Percentiles rank a stretch among this genome's conserved stretches.
Conservation (phyloP, 2,329 filamentous ascomycete species). For the Diplodia corticola region DNA sequence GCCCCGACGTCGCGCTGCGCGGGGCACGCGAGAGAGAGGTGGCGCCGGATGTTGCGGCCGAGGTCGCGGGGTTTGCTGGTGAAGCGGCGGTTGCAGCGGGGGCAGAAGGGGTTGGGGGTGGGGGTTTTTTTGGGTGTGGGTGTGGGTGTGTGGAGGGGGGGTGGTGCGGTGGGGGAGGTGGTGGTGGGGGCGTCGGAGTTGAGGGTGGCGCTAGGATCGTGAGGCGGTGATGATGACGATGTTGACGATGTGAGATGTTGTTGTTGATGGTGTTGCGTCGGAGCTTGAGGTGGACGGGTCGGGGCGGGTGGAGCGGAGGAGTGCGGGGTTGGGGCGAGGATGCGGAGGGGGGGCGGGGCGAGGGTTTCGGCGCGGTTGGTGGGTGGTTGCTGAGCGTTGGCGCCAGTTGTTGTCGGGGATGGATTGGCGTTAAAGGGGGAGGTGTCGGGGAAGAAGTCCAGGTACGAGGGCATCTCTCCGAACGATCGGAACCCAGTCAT, state of each 20-base stretch:
- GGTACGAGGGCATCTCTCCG: background rate
- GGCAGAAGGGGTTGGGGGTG: background rate
- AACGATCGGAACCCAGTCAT: background rate
- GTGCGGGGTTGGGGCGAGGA: background rate
- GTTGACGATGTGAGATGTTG: no score
- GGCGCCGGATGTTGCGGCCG: background rate
- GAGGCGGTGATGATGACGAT: no score
- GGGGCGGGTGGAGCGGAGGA: background rate
- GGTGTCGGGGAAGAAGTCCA: background rate
- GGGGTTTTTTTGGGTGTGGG: no score
- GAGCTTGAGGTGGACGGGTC: background rate
- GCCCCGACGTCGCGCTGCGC: background rate
- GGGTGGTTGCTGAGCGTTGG: background rate
- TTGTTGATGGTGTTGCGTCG: background rate
- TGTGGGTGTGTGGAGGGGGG: background rate
- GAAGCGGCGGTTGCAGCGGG: background rate
- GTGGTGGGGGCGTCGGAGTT: no score
- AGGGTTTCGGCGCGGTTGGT: no score
- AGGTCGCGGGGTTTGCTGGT: slow-evolving; percentile 12
- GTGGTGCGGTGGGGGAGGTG: no score
- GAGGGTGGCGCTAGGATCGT: no score
- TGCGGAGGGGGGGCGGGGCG: background rate
- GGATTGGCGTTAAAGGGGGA: background rate
- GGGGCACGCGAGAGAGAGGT: background rate
- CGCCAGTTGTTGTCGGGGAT: background rate